Conservation (phyloP, 331 rosid species). For the Quercus tomentella region DNA sequence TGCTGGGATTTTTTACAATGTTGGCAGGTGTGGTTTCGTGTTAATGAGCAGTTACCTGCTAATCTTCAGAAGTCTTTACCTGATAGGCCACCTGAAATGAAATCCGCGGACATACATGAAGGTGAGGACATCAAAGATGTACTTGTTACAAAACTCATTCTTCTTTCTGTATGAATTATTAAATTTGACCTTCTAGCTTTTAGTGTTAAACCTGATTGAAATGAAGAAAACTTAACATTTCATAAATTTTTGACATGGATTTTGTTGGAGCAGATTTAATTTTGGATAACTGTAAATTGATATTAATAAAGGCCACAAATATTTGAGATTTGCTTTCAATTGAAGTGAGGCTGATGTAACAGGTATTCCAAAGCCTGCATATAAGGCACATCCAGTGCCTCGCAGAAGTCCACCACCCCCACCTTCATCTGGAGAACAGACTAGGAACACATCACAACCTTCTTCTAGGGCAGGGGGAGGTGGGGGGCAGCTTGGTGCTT, state of each 20-base stretch:
- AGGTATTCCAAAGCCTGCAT: conserved; percentile 50
- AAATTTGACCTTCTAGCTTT: not conserved
- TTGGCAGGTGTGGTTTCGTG: conserved; percentile 95
- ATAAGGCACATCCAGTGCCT: conserved; percentile 55
- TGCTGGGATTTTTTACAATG: conserved; percentile 15
- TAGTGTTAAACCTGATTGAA: not conserved
- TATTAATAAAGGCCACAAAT: not conserved
- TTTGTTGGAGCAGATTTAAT: no score
- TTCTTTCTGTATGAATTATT: not conserved
- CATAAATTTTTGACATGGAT: not conserved
- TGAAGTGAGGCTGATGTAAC: conserved; percentile 7
- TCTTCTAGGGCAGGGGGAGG: conserved; percentile 53
- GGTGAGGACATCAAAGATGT: conserved; percentile 30
- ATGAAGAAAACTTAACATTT: not conserved
- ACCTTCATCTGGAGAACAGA: conserved; percentile 50
- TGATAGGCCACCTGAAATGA: conserved; percentile 64
- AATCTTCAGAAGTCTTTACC: conserved; percentile 85
- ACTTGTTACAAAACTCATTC: not conserved
- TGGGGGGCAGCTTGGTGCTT: conserved; percentile 74
- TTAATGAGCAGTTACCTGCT: conserved; percentile 72
- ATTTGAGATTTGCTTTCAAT: conserved; percentile 1
- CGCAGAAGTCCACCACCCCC: conserved; percentile 78
- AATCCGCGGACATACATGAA: conserved; percentile 44
- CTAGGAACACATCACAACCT: conserved; percentile 52
- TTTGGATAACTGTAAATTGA: not conserved